These are phyloP conservation scores for Porphyrellus cyaneotinctus DNA, from an alignment of 768 basidiomycete genomes.

Conservation along the genomic window DNA sequence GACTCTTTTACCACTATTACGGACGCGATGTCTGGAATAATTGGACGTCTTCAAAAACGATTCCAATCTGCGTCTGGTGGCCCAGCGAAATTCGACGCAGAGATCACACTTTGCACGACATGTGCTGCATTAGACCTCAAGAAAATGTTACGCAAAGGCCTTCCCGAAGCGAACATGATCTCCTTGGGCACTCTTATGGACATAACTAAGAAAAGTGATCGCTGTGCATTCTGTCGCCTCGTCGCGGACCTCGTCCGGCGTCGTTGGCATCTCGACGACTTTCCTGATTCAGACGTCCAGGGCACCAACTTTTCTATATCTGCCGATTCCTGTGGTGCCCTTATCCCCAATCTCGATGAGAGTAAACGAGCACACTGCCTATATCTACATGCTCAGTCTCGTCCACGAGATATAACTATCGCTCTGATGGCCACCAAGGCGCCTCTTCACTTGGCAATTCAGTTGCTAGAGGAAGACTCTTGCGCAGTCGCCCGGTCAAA, in stretches of 20 bases:
- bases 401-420: constrained; percentile 3
- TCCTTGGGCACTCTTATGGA: constrained; percentile 8
- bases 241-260: constrained; percentile 4
- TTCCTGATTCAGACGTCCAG: constrained; percentile 9
- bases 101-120: constrained; percentile 5
- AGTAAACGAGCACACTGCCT: constrained; percentile 12
- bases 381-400: constrained; percentile 5
- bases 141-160: constrained; percentile 12
- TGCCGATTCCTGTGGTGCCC: neutral
- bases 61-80: neutral
- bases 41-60: constrained; percentile 5
- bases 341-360: neutral
- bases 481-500: constrained; percentile 10
- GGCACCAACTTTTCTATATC: constrained; percentile 1
- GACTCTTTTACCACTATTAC: too few species aligned
- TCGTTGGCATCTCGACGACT: constrained; percentile 16
- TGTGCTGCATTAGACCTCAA: constrained; percentile 10
- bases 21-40: neutral
- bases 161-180: neutral
- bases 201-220: constrained; percentile 2
- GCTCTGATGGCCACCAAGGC: neutral
- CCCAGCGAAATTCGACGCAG: neutral
- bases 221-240: constrained; percentile 18
- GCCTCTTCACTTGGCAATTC: constrained; percentile 9
- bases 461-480: constrained; percentile 19